phyloP scores from a whole-genome alignment of 1,284 basidiomycete species.

The Peniophora sp. region DNA sequence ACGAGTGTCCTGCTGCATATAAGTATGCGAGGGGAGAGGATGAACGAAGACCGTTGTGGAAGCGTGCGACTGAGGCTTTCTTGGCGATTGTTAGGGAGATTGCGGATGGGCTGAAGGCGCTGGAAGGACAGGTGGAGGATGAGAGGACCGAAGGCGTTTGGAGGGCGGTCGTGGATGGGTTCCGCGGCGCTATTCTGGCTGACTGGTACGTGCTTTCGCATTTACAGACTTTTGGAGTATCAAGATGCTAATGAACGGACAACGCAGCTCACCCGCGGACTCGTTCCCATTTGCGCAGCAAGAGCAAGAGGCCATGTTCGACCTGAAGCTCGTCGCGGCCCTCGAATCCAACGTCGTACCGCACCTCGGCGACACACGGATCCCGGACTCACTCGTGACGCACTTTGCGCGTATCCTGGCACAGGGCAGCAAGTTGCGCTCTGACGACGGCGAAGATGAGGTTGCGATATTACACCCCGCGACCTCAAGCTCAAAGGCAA shows the following conservation, averaged over 20 bases:
- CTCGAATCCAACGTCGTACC: constrained; percentile 78
- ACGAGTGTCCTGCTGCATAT: constrained; percentile 84
- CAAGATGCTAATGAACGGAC: too few relatives aligned
- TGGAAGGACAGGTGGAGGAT: constrained; percentile 37
- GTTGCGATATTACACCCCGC: constrained; percentile 4
- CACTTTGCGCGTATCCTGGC: constrained; percentile 70
- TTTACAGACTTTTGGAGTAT: constrained; percentile 1
- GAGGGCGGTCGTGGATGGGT: constrained; percentile 80
- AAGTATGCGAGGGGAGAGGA: constrained; percentile 71
- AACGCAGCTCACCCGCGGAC: constrained; percentile 44
- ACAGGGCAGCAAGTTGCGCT: constrained; percentile 69
- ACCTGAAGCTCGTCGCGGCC: constrained; percentile 72
- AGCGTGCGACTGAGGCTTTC: constrained; percentile 75
- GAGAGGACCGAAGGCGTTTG: constrained; percentile 74
- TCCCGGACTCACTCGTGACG: constrained; percentile 69
- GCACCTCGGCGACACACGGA: constrained; percentile 55
- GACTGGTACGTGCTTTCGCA: constrained; percentile 65
- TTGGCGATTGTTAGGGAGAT: constrained; percentile 63
- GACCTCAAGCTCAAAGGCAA: not conserved
- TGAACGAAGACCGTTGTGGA: constrained; percentile 71
- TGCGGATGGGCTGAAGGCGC: constrained; percentile 36
- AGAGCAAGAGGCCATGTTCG: constrained; percentile 82
- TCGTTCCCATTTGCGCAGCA: constrained; percentile 54
- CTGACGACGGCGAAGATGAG: constrained; percentile 18
- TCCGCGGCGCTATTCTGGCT: constrained; percentile 74